These are phyloP conservation scores for Penicillium sp. DNA, from an alignment of 2,329 filamentous ascomycete species.

Conservation along the genomic window DNA sequence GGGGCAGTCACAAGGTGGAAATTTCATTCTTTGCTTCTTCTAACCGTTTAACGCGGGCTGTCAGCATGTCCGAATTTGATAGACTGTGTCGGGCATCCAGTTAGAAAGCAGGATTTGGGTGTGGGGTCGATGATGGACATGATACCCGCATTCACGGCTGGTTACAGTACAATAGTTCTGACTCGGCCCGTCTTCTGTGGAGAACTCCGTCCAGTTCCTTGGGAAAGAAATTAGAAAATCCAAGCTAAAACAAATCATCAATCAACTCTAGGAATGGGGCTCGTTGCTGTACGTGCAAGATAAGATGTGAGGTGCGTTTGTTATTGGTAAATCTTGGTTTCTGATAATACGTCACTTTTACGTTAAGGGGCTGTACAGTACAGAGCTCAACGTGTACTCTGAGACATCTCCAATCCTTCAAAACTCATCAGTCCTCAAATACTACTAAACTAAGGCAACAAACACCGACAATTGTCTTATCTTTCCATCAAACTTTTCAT, in stretches of 20 bases:
- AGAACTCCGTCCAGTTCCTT: not conserved
- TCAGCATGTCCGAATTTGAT: not conserved
- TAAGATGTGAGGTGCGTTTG: not conserved
- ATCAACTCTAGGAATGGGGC: not conserved
- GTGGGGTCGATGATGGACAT: conserved; percentile 7
- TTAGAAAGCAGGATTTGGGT: not conserved
- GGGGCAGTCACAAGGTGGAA: not conserved
- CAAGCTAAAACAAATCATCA: not conserved
- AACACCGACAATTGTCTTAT: not conserved
- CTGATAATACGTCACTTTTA: not conserved
- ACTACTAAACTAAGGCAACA: not conserved
- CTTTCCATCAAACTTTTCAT: conserved; percentile 1
- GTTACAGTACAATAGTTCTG: conserved; percentile 24
- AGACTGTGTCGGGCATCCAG: not conserved
- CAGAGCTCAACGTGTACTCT: not conserved
- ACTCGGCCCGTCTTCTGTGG: conserved; percentile 1
- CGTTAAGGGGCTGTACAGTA: not conserved
- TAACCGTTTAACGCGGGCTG: not conserved
- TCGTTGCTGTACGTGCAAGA: not conserved
- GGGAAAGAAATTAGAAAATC: not conserved
- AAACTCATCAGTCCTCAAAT: not conserved
- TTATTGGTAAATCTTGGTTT: too few relatives aligned
- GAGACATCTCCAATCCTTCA: not conserved
- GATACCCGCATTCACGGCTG: conserved; percentile 7
- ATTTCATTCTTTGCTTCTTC: conserved; percentile 1